Evolutionary conservation across 2,329 filamentous ascomycete species (phyloP).

Genomic region (Sphaceloma murrayae): DNA sequence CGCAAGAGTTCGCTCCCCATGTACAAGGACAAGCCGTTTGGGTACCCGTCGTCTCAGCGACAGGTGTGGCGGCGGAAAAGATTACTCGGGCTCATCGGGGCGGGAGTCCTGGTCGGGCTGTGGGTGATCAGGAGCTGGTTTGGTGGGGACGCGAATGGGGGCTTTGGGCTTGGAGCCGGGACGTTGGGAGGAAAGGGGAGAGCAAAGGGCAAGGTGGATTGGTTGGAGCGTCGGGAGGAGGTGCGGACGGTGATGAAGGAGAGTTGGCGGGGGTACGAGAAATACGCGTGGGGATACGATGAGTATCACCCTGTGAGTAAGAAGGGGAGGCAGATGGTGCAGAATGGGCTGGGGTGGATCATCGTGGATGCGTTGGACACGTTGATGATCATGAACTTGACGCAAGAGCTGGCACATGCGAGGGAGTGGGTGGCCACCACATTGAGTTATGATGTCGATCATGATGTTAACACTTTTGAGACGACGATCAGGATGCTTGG

Average conservation of each 20-base stretch:
- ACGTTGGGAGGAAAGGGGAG: slow-evolving; percentile 34
- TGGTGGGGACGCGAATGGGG: too few species aligned
- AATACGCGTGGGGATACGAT: slow-evolving; percentile 89
- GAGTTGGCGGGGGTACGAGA: slow-evolving; percentile 88
- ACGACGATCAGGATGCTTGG: slow-evolving; percentile 97
- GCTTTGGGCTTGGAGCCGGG: slow-evolving; percentile 33
- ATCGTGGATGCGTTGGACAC: slow-evolving; percentile 95
- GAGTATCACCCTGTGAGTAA: slow-evolving; percentile 79
- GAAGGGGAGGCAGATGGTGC: slow-evolving; percentile 71
- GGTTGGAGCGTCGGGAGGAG: slow-evolving; percentile 65
- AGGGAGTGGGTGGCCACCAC: slow-evolving; percentile 78
- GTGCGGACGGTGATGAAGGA: slow-evolving; percentile 84
- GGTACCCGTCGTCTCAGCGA: slow-evolving; percentile 51
- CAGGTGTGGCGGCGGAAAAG: slow-evolving; percentile 55
- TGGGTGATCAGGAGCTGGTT: slow-evolving; percentile 67
- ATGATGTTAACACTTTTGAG: slow-evolving; percentile 96
- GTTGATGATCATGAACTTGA: slow-evolving; percentile 96
- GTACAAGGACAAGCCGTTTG: slow-evolving; percentile 99
- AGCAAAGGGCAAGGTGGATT: slow-evolving; percentile 47
- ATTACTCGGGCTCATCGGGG: slow-evolving; percentile 41
- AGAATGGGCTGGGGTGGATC: slow-evolving; percentile 90
- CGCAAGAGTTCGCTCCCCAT: slow-evolving; percentile 61
- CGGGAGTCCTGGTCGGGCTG: slow-evolving; percentile 50
- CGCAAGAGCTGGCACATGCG: slow-evolving; percentile 70
- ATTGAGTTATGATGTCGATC: slow-evolving; percentile 79